Base-by-base conservation (phyloP, 768 basidiomycete species). In the Suillus fuscotomentosus region DNA sequence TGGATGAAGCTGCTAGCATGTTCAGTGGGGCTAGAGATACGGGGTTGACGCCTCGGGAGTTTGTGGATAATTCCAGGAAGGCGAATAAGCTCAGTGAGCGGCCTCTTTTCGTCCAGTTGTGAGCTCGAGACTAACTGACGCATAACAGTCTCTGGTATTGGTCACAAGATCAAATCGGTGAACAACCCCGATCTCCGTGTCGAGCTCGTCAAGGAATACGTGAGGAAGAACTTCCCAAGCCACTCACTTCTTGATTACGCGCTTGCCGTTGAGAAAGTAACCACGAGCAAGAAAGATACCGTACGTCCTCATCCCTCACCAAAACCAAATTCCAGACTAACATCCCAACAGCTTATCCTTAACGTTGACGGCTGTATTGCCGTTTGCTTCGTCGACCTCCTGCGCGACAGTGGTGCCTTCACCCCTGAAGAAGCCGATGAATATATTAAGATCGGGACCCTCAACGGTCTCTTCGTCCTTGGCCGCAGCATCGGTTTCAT, bases 151-250 rank as follows among this genome's bases (percentile, higher is more conserved):
- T 91, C 89, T 69, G 97, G 97, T 83, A 99, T 99, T 69, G 97
- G 97, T 54, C 97, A 99, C 89, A 99, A 99, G 87, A 97, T 99
- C 85, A 99, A 99, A 88, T 94, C 91, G 69, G 92, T 95, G 68
- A 95, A 94, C 80, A 96, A 96, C 86, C 94, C 94, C 56, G 94
- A 95, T 83, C 83, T 94, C 54, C 92, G 92, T 74, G 92, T 95
- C 66, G 91, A 94, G 80, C 89, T 95, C 65, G 93, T 94, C 62
- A 97, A 98, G 85, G 94, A 96, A 81, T 99, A 92, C 71, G 97
- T 97, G 65, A 81, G 75, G 81, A 95, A 97, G 81, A 81, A 97
- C 84, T 99, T 99, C 93, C 97, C 97, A 4, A 90, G 88, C 72
- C 95, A 96, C 81, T 88, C 86, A 68, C 82, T 97, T 68, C 87